Base-by-base conservation (phyloP, 805 yeast species). In the Scheffersomyces coipomensis region DNA sequence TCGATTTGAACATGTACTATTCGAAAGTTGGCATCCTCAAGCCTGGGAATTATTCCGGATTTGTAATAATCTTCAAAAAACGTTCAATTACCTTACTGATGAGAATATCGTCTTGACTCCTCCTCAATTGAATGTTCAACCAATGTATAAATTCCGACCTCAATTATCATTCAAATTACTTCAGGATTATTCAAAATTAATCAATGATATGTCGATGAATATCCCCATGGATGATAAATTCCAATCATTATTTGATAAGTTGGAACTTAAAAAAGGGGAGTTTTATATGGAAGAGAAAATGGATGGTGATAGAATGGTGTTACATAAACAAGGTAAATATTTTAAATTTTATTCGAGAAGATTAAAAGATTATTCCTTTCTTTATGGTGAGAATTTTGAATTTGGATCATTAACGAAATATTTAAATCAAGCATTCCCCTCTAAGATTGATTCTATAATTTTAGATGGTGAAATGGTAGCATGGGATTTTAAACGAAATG, bases 391-490 rank as follows among this genome's bases (percentile, higher is more conserved):
- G 11, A 66, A 71, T 34, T 55, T 55, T 16, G 61, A 66, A 18
- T 55, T 58, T 4, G 88, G 87, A 0, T 66, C 82, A 2, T 63
- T 85, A 9, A 73, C 88, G 0, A 74, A 71, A 32, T 68, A 76
- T 48, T 52, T 85, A 26, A 47, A 55, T 1, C 54, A 69, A 5
- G 65, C 72, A 2, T 68, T 75, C 42, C 56, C 68, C 7, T 61
- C 60, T 4, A 61, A 52, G 24, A 63, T 77, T 4, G 55, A 57
- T 5, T 56, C 60, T 47, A 46, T 68, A 17, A 71, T 85, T 5
- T 53, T 91, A 4, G 99, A 91, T 62, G 97, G 98, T 0, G 99
- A 91, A 60, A 87, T 91, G 91, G 81, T 91, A 2, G 88, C 95
- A 0, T 89, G 79, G 74, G 96, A 90, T 59, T 77, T 78, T 38